phyloP scores from a whole-genome alignment of 495 filamentous ascomycete species.

The Penicillium crystallinum region DNA sequence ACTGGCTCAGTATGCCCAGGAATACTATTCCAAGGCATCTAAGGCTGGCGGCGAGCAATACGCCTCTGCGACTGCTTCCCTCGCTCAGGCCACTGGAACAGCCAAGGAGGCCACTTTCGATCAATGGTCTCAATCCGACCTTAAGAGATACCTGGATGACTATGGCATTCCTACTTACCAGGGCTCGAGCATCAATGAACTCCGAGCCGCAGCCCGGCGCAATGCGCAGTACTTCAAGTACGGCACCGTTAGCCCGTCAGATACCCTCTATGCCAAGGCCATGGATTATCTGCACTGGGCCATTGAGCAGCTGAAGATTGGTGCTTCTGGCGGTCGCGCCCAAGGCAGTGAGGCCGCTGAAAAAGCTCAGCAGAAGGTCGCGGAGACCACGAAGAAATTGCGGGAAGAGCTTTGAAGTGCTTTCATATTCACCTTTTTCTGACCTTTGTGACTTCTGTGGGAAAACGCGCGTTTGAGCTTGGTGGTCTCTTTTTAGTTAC shows the following conservation, averaged over 20 bases:
- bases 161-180: slow-evolving; percentile 73
- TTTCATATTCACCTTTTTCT: background rate
- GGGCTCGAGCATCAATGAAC: slow-evolving; percentile 59
- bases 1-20: slow-evolving; percentile 64
- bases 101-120: slow-evolving; percentile 71
- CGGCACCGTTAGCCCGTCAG: slow-evolving; percentile 61
- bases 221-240: slow-evolving; percentile 74
- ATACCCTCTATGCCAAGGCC: slow-evolving; percentile 61
- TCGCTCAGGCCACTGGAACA: slow-evolving; percentile 60
- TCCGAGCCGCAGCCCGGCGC: slow-evolving; percentile 62
- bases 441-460: background rate
- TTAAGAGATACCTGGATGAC: slow-evolving; percentile 76
- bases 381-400: slow-evolving; percentile 23
- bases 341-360: slow-evolving; percentile 50
- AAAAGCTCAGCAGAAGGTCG: slow-evolving; percentile 32
- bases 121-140: slow-evolving; percentile 73
- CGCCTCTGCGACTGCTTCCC: slow-evolving; percentile 69
- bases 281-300: slow-evolving; percentile 57
- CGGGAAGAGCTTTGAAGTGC: slow-evolving; percentile 31
- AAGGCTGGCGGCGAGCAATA: slow-evolving; percentile 61
- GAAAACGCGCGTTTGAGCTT: background rate
- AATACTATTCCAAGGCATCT: slow-evolving; percentile 65
- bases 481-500: slow-evolving; percentile 6
- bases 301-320: slow-evolving; percentile 53
- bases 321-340: slow-evolving; percentile 59